Percentiles rank a stretch among this genome's conserved stretches.
Conservation (phyloP, 1,284 basidiomycete genomes). For the Lentinus polychrous region DNA sequence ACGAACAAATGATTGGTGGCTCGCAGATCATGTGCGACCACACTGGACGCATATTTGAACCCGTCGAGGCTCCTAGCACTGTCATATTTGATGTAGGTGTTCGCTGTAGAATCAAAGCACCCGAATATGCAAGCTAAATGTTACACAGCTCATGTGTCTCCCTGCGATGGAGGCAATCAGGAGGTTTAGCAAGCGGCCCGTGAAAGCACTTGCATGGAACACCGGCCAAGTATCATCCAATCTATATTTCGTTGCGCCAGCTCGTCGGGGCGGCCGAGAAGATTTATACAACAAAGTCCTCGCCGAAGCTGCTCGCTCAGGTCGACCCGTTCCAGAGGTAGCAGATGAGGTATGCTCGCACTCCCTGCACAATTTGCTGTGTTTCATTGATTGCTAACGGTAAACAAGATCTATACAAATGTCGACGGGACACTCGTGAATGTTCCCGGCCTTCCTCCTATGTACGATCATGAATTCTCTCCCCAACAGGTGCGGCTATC, state of each 20-base stretch:
- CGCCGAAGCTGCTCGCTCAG: background rate
- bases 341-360: conserved; percentile 1
- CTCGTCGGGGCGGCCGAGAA: background rate
- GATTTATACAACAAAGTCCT: background rate
- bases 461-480: conserved; percentile 5
- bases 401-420: background rate
- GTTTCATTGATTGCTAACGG: background rate
- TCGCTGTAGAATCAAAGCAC: background rate
- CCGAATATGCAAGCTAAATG: background rate
- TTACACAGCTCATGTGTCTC: background rate
- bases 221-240: background rate
- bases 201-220: background rate
- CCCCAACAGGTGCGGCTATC: conserved; percentile 6
- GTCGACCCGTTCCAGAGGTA: background rate
- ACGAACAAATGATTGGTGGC: background rate
- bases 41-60: background rate
- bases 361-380: background rate
- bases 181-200: background rate
- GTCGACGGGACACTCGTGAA: background rate
- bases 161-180: background rate
- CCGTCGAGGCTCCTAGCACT: background rate
- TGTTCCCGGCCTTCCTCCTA: conserved; percentile 4
- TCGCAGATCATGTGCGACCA: background rate
- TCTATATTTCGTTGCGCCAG: background rate
- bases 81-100: conserved; percentile 3